Evolutionary conservation across 805 yeast species (phyloP), one percentile per base, ranked within the genome.

Genomic region (Saccharomycopsis babjevae): DNA sequence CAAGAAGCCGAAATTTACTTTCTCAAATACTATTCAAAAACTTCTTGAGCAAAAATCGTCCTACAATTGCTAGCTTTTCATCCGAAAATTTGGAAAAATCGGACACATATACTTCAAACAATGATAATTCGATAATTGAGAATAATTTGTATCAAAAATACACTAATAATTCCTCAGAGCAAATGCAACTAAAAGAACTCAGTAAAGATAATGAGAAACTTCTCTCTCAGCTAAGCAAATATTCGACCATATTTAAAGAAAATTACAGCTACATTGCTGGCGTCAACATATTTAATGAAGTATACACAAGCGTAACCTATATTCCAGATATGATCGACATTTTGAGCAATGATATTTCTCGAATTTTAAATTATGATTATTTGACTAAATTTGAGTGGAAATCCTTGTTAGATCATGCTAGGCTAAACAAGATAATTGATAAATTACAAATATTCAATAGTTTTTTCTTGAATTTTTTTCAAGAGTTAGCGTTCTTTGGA

Each of bases 401-500:
- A 34, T 43, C 40, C 11, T 38, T 46, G 18, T 28, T 54, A 34
- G 15, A 13, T 28, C 42, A 38, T 18, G 39, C 15, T 8, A 20
- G 34, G 3, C 28, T 40, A n/a, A 42, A 52, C 22, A 11, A 18
- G 10, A 18, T 39, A 2, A 58, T 62, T 18, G 63, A 57, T 38
- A 58, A 62, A 18, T 18, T 60, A 13, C 63, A 60, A 36, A 13
- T 56, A 25, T 39, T 63, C 15, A 64, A 62, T 36, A 34, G 52
- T 28, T 64, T 62, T 50, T 42, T 57, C 15, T 38, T 56, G 25
- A 62, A 62, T 32, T 25, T 64, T 13, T 62, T 64, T 32, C 57
- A 61, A n/a, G 64, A 64, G 46, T 39, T 59, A 16, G 66, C 66
- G 11, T 57, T 64, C 22, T 34, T 64, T n/a, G 63, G 65, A 7